A percentile compares a stretch with the other conserved stretches of the same genome.
Conservation (phyloP, 2,329 filamentous ascomycete species). For the Pseudocercospora crystallina region DNA sequence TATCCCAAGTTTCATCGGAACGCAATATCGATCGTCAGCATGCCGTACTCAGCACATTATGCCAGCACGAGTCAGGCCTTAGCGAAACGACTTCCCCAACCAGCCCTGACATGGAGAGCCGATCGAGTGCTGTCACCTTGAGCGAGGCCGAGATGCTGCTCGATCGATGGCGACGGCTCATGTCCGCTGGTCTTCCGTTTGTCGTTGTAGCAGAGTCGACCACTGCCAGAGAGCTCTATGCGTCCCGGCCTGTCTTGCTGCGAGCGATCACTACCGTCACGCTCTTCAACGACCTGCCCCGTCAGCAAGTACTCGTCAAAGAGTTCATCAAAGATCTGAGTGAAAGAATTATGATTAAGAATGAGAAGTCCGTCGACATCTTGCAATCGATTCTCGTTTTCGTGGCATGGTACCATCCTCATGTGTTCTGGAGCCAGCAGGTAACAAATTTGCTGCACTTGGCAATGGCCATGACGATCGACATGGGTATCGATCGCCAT, state of each 20-base stretch:
- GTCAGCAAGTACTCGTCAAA: conserved; percentile 29
- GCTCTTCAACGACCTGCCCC: conserved; percentile 29
- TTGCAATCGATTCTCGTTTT: conserved; percentile 25
- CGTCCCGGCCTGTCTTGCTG: conserved; percentile 30
- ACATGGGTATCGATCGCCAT: conserved; percentile 30
- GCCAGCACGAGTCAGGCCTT: not conserved
- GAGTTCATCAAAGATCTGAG: conserved; percentile 31
- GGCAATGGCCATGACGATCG: conserved; percentile 29
- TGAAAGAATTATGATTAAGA: conserved; percentile 31
- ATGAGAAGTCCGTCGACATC: conserved; percentile 32
- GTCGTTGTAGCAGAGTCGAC: conserved; percentile 24
- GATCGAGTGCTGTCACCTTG: conserved; percentile 20
- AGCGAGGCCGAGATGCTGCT: conserved; percentile 30
- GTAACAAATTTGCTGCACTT: conserved; percentile 31
- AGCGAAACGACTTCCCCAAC: not conserved
- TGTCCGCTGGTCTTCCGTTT: conserved; percentile 30
- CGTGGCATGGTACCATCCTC: conserved; percentile 23
- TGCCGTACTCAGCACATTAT: conserved; percentile 8
- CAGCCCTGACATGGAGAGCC: not conserved
- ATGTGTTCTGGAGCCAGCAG: conserved; percentile 32
- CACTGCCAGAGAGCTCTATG: conserved; percentile 25
- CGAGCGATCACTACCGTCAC: conserved; percentile 32
- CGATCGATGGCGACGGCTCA: conserved; percentile 28
- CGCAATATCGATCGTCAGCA: conserved; percentile 2
- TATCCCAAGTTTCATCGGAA: conserved; percentile 11